These are phyloP conservation scores for Russula vinacea DNA, from an alignment of 768 basidiomycete species.

Conservation along the genomic window DNA sequence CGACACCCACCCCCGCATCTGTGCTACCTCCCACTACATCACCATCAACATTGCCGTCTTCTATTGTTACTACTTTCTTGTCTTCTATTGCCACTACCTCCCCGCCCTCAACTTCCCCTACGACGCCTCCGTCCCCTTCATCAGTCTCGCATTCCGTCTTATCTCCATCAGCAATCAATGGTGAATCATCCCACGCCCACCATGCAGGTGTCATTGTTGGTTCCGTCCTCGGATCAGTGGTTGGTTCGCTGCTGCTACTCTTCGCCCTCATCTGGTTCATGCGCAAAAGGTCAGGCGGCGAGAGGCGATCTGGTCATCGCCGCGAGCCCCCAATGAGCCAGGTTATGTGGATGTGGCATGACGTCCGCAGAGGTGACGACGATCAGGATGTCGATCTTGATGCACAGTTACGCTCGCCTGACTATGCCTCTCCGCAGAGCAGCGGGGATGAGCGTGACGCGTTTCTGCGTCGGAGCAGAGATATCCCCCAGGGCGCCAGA, in stretches of 20 bases:
- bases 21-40: slow-evolving; percentile 13
- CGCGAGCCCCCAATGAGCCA: slow-evolving; percentile 8
- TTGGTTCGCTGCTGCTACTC: slow-evolving; percentile 27
- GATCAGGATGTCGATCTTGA: slow-evolving; percentile 19
- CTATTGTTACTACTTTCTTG: slow-evolving; percentile 11
- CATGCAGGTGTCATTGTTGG: slow-evolving; percentile 24
- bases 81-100: no score
- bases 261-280: slow-evolving; percentile 32
- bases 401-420: slow-evolving; percentile 38
- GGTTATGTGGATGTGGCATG: slow-evolving; percentile 31
- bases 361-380: slow-evolving; percentile 15
- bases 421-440: slow-evolving; percentile 65
- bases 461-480: slow-evolving; percentile 48
- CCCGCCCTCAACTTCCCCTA: slow-evolving; percentile 4
- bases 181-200: slow-evolving; percentile 1
- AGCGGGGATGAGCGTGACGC: slow-evolving; percentile 70
- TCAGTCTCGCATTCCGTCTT: slow-evolving; percentile 2
- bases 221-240: slow-evolving; percentile 25
- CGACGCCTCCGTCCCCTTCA: not conserved
- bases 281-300: slow-evolving; percentile 40
- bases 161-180: not conserved
- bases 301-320: not conserved
- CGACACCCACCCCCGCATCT: slow-evolving; percentile 23
- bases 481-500: not conserved
- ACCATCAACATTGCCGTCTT: not conserved